phyloP scores from a whole-genome alignment of 164 flowering plant species.

The Malania oleifera region DNA sequence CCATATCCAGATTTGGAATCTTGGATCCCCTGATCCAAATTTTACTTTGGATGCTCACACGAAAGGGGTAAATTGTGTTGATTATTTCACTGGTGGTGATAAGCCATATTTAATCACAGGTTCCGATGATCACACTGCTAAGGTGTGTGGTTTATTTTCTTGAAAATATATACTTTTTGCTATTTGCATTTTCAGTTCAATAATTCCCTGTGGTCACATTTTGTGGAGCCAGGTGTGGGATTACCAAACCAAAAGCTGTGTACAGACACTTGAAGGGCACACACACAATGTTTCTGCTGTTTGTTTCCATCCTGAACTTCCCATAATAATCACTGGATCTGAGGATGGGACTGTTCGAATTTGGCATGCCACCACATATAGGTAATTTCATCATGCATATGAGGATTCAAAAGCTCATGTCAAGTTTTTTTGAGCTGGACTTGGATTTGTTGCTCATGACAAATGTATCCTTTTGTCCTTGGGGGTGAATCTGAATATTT shows the following conservation, averaged over 20 bases:
- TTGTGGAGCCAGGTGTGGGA: slow-evolving; percentile 35
- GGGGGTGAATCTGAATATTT: no score
- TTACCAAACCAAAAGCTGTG: slow-evolving; percentile 33
- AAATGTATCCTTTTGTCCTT: no score
- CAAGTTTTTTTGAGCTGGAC: background rate
- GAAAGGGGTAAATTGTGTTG: slow-evolving; percentile 42
- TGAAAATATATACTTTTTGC: background rate
- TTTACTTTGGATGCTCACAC: slow-evolving; percentile 36
- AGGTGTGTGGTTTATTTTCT: slow-evolving; percentile 18
- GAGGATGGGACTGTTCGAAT: slow-evolving; percentile 43
- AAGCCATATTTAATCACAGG: slow-evolving; percentile 38
- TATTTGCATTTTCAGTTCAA: background rate
- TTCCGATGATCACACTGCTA: slow-evolving; percentile 45
- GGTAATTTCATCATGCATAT: slow-evolving; percentile 14
- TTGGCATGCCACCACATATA: slow-evolving; percentile 37
- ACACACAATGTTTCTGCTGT: slow-evolving; percentile 41
- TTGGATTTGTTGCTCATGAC: background rate
- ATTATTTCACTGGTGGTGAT: slow-evolving; percentile 36
- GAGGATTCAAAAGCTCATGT: background rate
- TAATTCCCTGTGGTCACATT: background rate
- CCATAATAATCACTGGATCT: slow-evolving; percentile 39
- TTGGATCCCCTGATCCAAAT: slow-evolving; percentile 35
- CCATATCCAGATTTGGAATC: slow-evolving; percentile 37
- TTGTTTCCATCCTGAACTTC: slow-evolving; percentile 44
- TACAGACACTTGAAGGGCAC: slow-evolving; percentile 40